Conservation (phyloP, 2,329 filamentous ascomycete species). For the Botrytis squamosa region DNA sequence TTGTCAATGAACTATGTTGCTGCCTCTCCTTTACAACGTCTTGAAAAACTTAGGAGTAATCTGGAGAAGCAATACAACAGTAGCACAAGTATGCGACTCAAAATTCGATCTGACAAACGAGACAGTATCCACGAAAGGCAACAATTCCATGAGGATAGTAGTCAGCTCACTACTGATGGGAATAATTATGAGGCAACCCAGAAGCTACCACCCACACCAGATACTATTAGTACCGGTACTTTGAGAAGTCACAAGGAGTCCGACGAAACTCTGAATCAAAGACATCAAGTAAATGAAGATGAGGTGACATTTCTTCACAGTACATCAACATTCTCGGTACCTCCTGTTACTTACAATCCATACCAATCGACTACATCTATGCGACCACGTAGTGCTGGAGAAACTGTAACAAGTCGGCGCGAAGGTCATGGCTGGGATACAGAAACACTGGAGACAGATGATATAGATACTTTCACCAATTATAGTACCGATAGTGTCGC, state of each 20-base stretch:
- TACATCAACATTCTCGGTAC: slow-evolving; percentile 28
- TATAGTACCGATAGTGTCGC: slow-evolving; percentile 27
- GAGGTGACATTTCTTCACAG: slow-evolving; percentile 29
- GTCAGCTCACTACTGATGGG: slow-evolving; percentile 33
- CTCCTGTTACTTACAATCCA: slow-evolving; percentile 22
- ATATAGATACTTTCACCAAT: slow-evolving; percentile 33
- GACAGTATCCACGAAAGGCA: slow-evolving; percentile 22
- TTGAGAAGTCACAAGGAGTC: slow-evolving; percentile 50
- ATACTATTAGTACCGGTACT: slow-evolving; percentile 39
- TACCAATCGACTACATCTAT: slow-evolving; percentile 32
- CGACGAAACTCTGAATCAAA: slow-evolving; percentile 46
- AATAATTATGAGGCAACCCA: slow-evolving; percentile 41
- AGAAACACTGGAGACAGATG: slow-evolving; percentile 31
- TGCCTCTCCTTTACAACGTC: slow-evolving; percentile 51
- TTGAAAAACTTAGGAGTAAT: slow-evolving; percentile 46
- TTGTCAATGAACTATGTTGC: slow-evolving; percentile 50
- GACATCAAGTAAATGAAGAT: slow-evolving; percentile 24
- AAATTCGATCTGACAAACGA: not conserved
- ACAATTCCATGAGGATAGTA: slow-evolving; percentile 22
- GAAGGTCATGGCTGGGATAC: slow-evolving; percentile 42
- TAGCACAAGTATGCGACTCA: slow-evolving; percentile 13
- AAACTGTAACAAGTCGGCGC: slow-evolving; percentile 38
- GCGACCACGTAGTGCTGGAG: slow-evolving; percentile 38
- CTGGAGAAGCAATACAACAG: slow-evolving; percentile 27
- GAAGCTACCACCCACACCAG: slow-evolving; percentile 40